These are phyloP conservation scores for Panicum miliaceum DNA, from an alignment of 176 grass and related monocot species.

Conservation along the genomic window DNA sequence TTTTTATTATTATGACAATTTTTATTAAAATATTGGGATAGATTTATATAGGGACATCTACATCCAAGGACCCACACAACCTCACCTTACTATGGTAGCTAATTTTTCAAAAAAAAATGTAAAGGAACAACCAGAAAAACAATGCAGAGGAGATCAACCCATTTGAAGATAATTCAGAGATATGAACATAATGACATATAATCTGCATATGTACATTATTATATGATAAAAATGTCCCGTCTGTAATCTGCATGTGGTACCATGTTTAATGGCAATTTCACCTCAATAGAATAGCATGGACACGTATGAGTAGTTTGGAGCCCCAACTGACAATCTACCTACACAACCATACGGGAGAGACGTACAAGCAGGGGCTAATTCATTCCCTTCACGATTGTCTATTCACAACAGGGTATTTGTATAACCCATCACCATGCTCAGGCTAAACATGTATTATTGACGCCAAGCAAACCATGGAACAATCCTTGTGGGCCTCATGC, in stretches of 20 bases:
- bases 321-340: slow-evolving; percentile 32
- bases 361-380: slow-evolving; percentile 37
- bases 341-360: slow-evolving; percentile 31
- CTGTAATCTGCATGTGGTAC: background rate
- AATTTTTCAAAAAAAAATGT: background rate
- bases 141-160: background rate
- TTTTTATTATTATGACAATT: background rate
- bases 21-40: background rate
- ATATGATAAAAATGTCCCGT: background rate
- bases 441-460: slow-evolving; percentile 46
- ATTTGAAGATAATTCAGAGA: background rate
- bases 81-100: background rate
- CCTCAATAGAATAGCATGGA: slow-evolving; percentile 14
- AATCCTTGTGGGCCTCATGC: slow-evolving; percentile 32
- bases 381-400: slow-evolving; percentile 30
- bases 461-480: slow-evolving; percentile 2
- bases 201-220: background rate
- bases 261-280: slow-evolving; percentile 12
- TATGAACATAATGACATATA: background rate
- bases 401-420: slow-evolving; percentile 48
- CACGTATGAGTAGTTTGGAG: slow-evolving; percentile 8
- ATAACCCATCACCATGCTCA: slow-evolving; percentile 35
- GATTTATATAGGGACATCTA: background rate
- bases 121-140: background rate
- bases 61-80: background rate